These are phyloP conservation scores for Solanum sejunctum DNA, from an alignment of 257 asterid genomes.

Conservation along the genomic window DNA sequence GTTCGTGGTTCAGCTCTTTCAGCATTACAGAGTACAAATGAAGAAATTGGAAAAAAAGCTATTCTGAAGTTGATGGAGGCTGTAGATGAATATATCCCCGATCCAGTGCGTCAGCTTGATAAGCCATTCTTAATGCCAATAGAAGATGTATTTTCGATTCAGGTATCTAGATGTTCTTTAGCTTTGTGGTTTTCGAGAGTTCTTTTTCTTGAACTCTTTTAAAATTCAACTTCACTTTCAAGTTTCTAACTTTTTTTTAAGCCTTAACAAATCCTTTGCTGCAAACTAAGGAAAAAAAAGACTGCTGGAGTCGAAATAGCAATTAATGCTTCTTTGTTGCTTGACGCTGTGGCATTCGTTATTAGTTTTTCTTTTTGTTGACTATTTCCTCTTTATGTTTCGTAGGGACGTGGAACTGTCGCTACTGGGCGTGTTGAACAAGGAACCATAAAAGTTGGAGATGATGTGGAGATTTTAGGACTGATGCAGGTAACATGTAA, in stretches of 20 bases:
- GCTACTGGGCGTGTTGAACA: slow-evolving; percentile 99
- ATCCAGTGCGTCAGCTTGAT: slow-evolving; percentile 86
- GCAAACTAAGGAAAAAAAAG: neutral
- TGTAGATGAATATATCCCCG: slow-evolving; percentile 92
- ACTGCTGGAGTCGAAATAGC: neutral
- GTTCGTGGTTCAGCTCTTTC: slow-evolving; percentile 93
- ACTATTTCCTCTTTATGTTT: neutral
- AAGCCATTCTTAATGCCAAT: slow-evolving; percentile 95
- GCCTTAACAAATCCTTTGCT: neutral
- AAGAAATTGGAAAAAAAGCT: slow-evolving; percentile 77
- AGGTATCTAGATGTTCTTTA: slow-evolving; percentile 29
- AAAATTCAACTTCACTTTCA: neutral
- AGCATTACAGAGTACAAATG: slow-evolving; percentile 89
- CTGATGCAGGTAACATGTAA: slow-evolving; percentile 44
- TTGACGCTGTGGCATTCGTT: neutral
- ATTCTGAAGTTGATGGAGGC: slow-evolving; percentile 92
- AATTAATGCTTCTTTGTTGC: neutral
- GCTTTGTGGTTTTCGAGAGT: neutral
- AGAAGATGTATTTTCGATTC: slow-evolving; percentile 98
- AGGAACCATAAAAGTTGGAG: slow-evolving; percentile 88
- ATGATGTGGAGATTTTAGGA: slow-evolving; percentile 91
- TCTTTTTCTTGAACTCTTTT: neutral
- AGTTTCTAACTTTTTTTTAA: neutral
- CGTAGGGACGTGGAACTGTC: slow-evolving; percentile 99
- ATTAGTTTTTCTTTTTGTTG: neutral